These are phyloP conservation scores for Monosporascus ibericus DNA, from an alignment of 2,329 filamentous ascomycete genomes.

Conservation along the genomic window DNA sequence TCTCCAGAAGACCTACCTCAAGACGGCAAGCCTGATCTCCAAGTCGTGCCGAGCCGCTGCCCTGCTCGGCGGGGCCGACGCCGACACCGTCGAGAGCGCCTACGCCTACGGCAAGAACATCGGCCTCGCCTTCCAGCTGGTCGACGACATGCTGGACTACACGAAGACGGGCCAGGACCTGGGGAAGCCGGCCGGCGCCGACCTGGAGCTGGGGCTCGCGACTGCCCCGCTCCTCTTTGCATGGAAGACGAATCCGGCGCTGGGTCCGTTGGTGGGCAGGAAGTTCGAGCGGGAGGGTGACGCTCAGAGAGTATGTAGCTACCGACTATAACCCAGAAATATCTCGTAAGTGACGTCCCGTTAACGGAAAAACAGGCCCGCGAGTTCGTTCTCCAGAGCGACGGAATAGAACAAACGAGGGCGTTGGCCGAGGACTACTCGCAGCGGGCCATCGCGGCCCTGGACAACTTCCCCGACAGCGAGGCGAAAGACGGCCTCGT, in stretches of 20 bases:
- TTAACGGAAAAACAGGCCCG: conserved; percentile 58
- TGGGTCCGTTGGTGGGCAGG: conserved; percentile 83
- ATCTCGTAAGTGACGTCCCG: neutral
- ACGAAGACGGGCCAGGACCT: conserved; percentile 78
- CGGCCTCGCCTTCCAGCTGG: conserved; percentile 91
- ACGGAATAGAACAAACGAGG: conserved; percentile 88
- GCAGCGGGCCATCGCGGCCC: conserved; percentile 79
- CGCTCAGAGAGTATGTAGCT: conserved; percentile 64
- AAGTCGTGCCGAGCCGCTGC: conserved; percentile 92
- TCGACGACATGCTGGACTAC: conserved; percentile 97
- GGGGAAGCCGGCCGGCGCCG: conserved; percentile 91
- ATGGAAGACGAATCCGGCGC: conserved; percentile 81
- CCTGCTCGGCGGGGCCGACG: conserved; percentile 70
- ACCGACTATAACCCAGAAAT: neutral
- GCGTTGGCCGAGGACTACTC: conserved; percentile 86
- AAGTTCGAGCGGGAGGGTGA: conserved; percentile 84
- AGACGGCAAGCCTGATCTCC: conserved; percentile 90
- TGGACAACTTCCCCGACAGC: conserved; percentile 80
- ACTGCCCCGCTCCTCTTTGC: conserved; percentile 93
- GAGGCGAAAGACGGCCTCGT: conserved; percentile 88
- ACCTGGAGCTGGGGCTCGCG: conserved; percentile 86
- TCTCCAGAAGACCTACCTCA: conserved; percentile 95
- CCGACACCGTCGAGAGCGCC: conserved; percentile 78
- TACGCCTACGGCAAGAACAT: conserved; percentile 92
- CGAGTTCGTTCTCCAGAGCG: conserved; percentile 72